phyloP scores from a whole-genome alignment of 1,139 yeast genomes.

The Protomyces lactucae-debilis region DNA sequence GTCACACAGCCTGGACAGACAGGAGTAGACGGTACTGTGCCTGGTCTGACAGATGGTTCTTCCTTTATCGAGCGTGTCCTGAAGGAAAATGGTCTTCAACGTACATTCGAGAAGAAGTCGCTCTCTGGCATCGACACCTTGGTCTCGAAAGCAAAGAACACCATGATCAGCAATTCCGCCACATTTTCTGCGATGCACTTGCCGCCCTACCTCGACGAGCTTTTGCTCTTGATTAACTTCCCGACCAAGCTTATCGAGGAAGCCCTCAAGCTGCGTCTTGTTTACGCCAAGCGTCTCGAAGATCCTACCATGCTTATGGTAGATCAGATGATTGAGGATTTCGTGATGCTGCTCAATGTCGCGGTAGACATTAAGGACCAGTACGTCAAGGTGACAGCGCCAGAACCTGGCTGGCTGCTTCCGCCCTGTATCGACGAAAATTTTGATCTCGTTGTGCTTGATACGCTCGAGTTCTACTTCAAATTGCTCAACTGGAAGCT shows the following conservation, averaged over 20 bases:
- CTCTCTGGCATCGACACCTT: conserved; percentile 60
- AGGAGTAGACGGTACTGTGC: conserved; percentile 14
- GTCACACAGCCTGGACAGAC: conserved; percentile 42
- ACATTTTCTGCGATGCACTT: conserved; percentile 64
- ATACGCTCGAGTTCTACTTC: conserved; percentile 69
- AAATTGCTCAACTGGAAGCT: conserved; percentile 69
- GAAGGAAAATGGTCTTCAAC: conserved; percentile 77
- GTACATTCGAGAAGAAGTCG: conserved; percentile 56
- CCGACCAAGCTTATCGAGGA: conserved; percentile 81
- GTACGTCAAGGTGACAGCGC: conserved; percentile 58
- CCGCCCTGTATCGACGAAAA: conserved; percentile 61
- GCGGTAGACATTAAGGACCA: conserved; percentile 74
- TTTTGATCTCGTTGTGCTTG: conserved; percentile 67
- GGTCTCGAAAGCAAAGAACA: conserved; percentile 71
- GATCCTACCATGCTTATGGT: conserved; percentile 95
- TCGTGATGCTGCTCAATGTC: conserved; percentile 67
- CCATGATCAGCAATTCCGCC: conserved; percentile 60
- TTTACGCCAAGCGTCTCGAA: conserved; percentile 70
- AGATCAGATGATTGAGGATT: conserved; percentile 87
- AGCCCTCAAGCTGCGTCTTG: conserved; percentile 66
- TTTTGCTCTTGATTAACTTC: conserved; percentile 64
- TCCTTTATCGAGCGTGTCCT: conserved; percentile 77
- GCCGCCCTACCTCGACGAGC: conserved; percentile 66
- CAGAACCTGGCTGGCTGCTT: conserved; percentile 73
- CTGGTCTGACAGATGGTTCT: conserved; percentile 29